phyloP scores from a whole-genome alignment of 2,329 filamentous ascomycete genomes.

The Chaetothyriales sp. region DNA sequence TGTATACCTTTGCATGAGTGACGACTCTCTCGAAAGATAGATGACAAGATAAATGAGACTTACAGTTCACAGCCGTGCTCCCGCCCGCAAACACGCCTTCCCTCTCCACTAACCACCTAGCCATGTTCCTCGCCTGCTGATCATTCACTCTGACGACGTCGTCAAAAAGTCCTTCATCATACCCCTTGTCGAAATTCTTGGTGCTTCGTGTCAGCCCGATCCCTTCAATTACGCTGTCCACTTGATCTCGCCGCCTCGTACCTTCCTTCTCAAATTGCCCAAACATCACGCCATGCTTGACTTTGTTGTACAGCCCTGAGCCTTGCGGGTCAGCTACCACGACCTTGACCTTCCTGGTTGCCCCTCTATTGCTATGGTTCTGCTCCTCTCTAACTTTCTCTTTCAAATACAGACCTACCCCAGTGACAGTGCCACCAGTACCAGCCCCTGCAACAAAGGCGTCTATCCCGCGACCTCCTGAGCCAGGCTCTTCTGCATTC shows the following conservation, averaged over 20 bases:
- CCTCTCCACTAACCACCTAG: conserved; percentile 87
- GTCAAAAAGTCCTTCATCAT: conserved; percentile 57
- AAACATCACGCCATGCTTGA: conserved; percentile 94
- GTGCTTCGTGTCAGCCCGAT: conserved; percentile 94
- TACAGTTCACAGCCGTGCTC: conserved; percentile 90
- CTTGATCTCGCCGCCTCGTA: conserved; percentile 74
- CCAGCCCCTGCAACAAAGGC: conserved; percentile 89
- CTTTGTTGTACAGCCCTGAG: conserved; percentile 80
- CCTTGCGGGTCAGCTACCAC: conserved; percentile 90
- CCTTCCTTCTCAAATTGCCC: conserved; percentile 78
- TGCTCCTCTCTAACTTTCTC: conserved; percentile 36
- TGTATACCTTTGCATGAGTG: neutral
- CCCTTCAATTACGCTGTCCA: conserved; percentile 91
- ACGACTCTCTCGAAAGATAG: neutral
- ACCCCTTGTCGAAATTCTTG: conserved; percentile 75
- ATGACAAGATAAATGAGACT: conserved; percentile 20
- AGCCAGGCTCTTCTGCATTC: conserved; percentile 34
- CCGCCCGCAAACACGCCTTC: conserved; percentile 92
- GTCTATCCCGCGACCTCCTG: conserved; percentile 38
- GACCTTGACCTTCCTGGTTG: conserved; percentile 43
- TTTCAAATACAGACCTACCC: conserved; percentile 73
- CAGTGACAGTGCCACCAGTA: conserved; percentile 85
- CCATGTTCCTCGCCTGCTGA: conserved; percentile 81
- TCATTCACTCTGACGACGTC: conserved; percentile 84
- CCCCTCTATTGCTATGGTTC: neutral